Percentiles rank a stretch among this genome's conserved stretches.
Evolutionary conservation across 768 basidiomycete genomes (phyloP).

Genomic region (Mycena pura): DNA sequence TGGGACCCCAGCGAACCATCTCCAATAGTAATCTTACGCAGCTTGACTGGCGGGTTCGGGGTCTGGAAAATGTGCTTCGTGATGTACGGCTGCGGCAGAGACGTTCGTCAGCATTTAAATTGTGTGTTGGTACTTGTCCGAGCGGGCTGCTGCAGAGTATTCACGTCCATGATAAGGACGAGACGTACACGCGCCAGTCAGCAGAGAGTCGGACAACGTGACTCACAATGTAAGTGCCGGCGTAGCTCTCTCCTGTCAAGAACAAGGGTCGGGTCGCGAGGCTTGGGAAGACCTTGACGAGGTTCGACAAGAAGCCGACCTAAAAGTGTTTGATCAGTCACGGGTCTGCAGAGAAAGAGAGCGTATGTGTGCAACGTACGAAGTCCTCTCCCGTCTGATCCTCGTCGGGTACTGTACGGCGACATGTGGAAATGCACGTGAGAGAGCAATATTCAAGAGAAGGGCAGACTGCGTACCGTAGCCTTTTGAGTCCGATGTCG

Average conservation of each 20-base stretch:
- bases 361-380: conserved; percentile 4
- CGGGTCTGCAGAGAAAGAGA: neutral
- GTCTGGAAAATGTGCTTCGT: conserved; percentile 53
- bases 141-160: neutral
- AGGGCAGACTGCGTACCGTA: conserved; percentile 40
- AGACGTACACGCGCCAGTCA: neutral
- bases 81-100: conserved; percentile 54
- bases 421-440: neutral
- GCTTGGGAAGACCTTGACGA: conserved; percentile 59
- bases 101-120: neutral
- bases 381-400: conserved; percentile 49
- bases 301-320: conserved; percentile 58
- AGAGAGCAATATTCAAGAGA: neutral
- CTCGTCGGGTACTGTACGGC: conserved; percentile 46
- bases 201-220: neutral
- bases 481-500: conserved; percentile 52
- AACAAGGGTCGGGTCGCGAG: conserved; percentile 56
- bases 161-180: neutral
- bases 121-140: neutral
- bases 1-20: conserved; percentile 50
- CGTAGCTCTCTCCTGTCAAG: conserved; percentile 60
- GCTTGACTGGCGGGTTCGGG: conserved; percentile 51
- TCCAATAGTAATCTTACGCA: conserved; percentile 57
- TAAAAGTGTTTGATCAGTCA: conserved; percentile 22
- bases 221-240: conserved; percentile 58